A percentile compares a stretch with the other conserved stretches of the same genome.
phyloP scores from a whole-genome alignment of 2,329 filamentous ascomycete genomes.

The Botryotinia globosa region DNA sequence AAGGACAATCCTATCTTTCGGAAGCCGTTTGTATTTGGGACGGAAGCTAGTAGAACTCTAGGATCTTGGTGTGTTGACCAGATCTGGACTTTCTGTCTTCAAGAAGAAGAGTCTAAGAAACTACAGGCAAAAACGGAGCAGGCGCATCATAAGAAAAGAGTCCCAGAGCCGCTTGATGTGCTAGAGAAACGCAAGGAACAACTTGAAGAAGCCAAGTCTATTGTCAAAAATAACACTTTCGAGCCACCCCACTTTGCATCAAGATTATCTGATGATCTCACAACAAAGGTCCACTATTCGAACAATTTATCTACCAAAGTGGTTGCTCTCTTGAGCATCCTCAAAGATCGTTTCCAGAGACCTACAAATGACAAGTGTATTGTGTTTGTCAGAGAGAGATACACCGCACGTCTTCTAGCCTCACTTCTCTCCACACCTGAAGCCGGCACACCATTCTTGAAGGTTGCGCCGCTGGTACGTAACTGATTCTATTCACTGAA shows the following conservation, averaged over 20 bases:
- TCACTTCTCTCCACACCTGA: constrained; percentile 59
- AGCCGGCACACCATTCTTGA: constrained; percentile 58
- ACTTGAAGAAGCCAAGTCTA: constrained; percentile 56
- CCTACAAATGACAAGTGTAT: constrained; percentile 68
- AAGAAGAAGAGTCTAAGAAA: constrained; percentile 58
- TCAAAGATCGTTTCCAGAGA: constrained; percentile 61
- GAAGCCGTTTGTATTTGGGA: constrained; percentile 49
- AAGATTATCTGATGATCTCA: constrained; percentile 1
- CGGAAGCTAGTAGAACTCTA: constrained; percentile 60
- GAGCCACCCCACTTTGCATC: constrained; percentile 37
- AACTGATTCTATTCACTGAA: background rate
- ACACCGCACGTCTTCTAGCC: constrained; percentile 71
- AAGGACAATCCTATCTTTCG: constrained; percentile 44
- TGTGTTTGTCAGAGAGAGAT: constrained; percentile 78
- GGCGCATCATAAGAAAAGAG: constrained; percentile 38
- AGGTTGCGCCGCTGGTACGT: constrained; percentile 60
- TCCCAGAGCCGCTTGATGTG: constrained; percentile 38
- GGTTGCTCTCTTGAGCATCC: constrained; percentile 55
- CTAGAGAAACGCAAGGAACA: constrained; percentile 53
- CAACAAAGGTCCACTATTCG: constrained; percentile 18
- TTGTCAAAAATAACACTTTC: constrained; percentile 55
- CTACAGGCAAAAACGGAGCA: constrained; percentile 56
- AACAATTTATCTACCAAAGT: constrained; percentile 70
- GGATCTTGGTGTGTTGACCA: constrained; percentile 83
- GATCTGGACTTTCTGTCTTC: constrained; percentile 71